These are phyloP conservation scores for Cyclotella atomus DNA, from an alignment of 108 stramenopile genomes.

Conservation along the genomic window DNA sequence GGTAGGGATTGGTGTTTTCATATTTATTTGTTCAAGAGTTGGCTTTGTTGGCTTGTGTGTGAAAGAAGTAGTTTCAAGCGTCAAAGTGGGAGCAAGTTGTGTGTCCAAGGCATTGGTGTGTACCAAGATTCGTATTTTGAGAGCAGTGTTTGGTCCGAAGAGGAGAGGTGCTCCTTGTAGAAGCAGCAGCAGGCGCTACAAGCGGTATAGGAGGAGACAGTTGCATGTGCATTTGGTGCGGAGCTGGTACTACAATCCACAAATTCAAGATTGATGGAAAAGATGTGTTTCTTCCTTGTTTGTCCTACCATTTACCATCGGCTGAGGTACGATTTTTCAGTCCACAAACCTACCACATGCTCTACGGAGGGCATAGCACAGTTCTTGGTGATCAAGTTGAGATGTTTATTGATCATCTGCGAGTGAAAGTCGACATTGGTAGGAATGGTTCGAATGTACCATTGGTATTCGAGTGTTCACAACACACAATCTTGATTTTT, in stretches of 20 bases:
- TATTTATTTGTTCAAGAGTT: too few species aligned
- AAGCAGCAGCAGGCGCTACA: background rate
- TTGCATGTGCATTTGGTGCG: background rate
- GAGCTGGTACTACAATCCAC: slow-evolving; percentile 6
- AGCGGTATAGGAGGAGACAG: background rate
- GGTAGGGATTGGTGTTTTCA: too few species aligned
- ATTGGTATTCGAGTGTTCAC: background rate
- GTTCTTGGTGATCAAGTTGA: background rate
- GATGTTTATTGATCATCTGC: background rate
- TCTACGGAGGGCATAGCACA: background rate
- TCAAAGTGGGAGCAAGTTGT: background rate
- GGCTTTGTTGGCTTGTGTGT: too few species aligned
- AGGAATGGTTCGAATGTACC: background rate
- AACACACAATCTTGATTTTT: too few species aligned
- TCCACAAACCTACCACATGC: background rate
- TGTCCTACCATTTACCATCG: background rate
- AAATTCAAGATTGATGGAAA: background rate
- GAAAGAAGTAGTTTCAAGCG: background rate
- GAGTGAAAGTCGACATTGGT: background rate
- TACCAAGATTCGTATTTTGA: too few species aligned
- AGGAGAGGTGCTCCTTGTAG: background rate
- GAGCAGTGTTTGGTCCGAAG: background rate
- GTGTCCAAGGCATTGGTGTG: background rate
- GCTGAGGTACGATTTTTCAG: background rate
- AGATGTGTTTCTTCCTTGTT: background rate